Conservation (phyloP, 2,329 filamentous ascomycete genomes). For the Verticillium longisporum region DNA sequence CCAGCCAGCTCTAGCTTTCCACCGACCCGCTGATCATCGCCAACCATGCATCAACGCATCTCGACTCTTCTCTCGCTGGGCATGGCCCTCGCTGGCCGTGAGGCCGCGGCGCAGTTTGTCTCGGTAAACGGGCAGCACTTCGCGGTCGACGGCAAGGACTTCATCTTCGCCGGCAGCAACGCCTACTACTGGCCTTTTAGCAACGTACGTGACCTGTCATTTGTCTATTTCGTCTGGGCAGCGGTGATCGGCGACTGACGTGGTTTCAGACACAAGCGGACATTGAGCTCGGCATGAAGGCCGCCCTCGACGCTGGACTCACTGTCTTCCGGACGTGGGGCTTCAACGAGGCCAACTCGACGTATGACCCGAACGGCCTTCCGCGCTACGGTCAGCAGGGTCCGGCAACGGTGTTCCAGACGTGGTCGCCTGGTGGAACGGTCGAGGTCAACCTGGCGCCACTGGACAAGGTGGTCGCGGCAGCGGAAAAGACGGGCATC, state of each 20-base stretch:
- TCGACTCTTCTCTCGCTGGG: background rate
- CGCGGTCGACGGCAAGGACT: slow-evolving; percentile 45
- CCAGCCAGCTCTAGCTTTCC: too few relatives aligned
- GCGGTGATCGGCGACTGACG: background rate
- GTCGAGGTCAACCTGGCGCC: slow-evolving; percentile 23
- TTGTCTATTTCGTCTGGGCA: background rate
- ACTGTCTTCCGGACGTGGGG: slow-evolving; percentile 51
- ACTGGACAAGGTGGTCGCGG: slow-evolving; percentile 45
- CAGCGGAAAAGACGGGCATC: slow-evolving; percentile 39
- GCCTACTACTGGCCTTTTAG: slow-evolving; percentile 50
- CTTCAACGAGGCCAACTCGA: slow-evolving; percentile 51
- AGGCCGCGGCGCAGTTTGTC: background rate
- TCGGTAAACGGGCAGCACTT: slow-evolving; percentile 33
- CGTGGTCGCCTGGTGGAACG: slow-evolving; percentile 13
- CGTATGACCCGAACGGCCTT: slow-evolving; percentile 34
- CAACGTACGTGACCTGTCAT: slow-evolving; percentile 27
- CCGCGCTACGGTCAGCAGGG: slow-evolving; percentile 45
- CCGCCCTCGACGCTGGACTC: slow-evolving; percentile 39
- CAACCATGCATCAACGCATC: background rate
- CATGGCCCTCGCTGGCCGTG: background rate
- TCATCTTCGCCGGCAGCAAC: slow-evolving; percentile 51
- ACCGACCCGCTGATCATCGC: background rate
- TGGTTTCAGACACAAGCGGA: slow-evolving; percentile 18
- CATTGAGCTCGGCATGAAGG: slow-evolving; percentile 35
- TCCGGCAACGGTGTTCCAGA: slow-evolving; percentile 36